Evolutionary conservation across 345 rosid genomes (phyloP), one percentile per base, ranked within the genome.

Genomic region (Excoecaria agallocha): DNA sequence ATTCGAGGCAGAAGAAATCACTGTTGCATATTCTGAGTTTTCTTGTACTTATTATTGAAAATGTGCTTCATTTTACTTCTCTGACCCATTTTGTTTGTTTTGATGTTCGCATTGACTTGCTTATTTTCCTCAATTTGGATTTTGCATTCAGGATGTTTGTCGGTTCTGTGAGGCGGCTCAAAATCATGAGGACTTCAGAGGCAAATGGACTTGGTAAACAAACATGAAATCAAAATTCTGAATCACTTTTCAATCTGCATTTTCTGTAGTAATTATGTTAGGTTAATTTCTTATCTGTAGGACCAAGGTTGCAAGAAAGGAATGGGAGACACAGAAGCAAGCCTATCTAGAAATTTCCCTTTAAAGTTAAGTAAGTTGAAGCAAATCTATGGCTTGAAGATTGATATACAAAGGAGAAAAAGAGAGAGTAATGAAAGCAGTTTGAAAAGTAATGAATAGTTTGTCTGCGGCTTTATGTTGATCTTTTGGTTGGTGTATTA

Each of bases 181-280:
- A 93, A 83, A 91, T 95, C 81, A 91, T 88, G 94, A 86, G 90
- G 86, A 87, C 83, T 58, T 84, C 88, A 8, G 98, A 91, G 58
- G 95, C 98, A 50, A 92, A 86, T 69, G 95, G 98, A 78, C 79
- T 87, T 43, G 90, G 93, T 82, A 84, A 68, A 71, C 51, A 80
- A 55, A 39, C 70, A 52, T 79, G 74, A 62, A 15, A 72, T 66
- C 74, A 71, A 73, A 43, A 17, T 24, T 65, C 24, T 49, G 45
- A 48, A 75, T 79, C 61, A 71, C 68, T 13, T 56, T 2, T 60
- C 76, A 70, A 43, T 5, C 48, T 66, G 72, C 71, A 50, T 58
- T 49, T 61, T 50, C 13, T 1, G 19, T 57, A 20, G 59, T 76
- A 70, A 79, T 68, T 51, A 74, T 66, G 74, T 74, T 19, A 52